phyloP scores from a whole-genome alignment of 2,329 filamentous ascomycete genomes.

The Ophiostoma australiae region DNA sequence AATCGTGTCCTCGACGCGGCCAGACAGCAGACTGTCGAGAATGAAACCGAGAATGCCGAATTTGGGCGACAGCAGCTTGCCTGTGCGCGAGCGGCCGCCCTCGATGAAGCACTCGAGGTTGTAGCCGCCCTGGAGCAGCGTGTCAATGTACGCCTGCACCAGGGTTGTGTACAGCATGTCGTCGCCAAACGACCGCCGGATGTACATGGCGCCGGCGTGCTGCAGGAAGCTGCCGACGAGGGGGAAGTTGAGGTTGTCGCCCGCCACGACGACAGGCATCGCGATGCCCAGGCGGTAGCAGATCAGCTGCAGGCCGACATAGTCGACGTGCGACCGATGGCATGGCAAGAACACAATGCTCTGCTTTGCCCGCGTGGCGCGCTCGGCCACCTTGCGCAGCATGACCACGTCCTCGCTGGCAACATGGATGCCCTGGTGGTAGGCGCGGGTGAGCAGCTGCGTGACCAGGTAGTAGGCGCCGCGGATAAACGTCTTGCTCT shows the following conservation, averaged over 20 bases:
- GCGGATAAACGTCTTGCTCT: constrained; percentile 87
- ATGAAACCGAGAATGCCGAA: constrained; percentile 93
- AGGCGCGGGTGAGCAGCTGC: constrained; percentile 84
- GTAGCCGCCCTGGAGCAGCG: constrained; percentile 79
- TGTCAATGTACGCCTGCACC: constrained; percentile 96
- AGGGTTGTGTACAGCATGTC: constrained; percentile 85
- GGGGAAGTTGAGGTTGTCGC: constrained; percentile 94
- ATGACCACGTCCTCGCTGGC: constrained; percentile 89
- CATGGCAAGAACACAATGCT: constrained; percentile 95
- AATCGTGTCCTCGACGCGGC: constrained; percentile 81
- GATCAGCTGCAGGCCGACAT: constrained; percentile 89
- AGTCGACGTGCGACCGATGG: constrained; percentile 93
- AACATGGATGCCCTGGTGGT: constrained; percentile 95
- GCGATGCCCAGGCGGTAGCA: constrained; percentile 90
- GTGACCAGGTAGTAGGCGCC: constrained; percentile 86
- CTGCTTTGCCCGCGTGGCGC: constrained; percentile 80
- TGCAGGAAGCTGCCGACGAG: constrained; percentile 85
- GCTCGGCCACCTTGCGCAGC: constrained; percentile 72
- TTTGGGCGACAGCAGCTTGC: constrained; percentile 88
- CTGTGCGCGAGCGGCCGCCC: constrained; percentile 85
- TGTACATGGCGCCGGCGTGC: constrained; percentile 96
- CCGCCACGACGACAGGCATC: constrained; percentile 85
- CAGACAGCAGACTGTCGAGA: constrained; percentile 82
- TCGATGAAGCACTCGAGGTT: constrained; percentile 99
- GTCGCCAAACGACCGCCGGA: constrained; percentile 84